phyloP scores from a whole-genome alignment of 2,329 filamentous ascomycete species.

The Penicillium janthinellum region DNA sequence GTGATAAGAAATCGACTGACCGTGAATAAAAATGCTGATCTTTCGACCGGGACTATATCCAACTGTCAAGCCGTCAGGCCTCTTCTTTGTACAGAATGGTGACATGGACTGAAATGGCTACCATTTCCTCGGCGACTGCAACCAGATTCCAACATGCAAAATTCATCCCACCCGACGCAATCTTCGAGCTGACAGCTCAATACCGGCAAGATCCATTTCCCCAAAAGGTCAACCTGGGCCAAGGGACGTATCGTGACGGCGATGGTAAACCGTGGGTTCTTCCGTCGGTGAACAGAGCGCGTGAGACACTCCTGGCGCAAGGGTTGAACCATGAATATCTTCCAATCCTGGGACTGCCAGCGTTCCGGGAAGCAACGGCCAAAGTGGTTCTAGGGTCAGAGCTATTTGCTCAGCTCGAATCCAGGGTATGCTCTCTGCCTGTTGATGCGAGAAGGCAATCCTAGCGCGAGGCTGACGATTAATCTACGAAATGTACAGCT shows the following conservation, averaged over 20 bases:
- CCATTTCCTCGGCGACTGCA: not conserved
- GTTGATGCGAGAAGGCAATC: not conserved
- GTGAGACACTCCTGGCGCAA: conserved; percentile 55
- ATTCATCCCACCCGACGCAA: conserved; percentile 19
- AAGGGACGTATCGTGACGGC: conserved; percentile 40
- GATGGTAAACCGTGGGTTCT: conserved; percentile 39
- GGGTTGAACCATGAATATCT: conserved; percentile 95
- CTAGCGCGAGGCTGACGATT: not conserved
- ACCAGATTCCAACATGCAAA: not conserved
- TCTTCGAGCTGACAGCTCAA: conserved; percentile 27
- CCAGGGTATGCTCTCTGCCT: not conserved
- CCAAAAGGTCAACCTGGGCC: conserved; percentile 39
- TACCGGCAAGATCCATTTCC: conserved; percentile 22
- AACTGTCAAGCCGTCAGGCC: not conserved
- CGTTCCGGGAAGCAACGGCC: conserved; percentile 81
- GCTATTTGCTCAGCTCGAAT: not conserved
- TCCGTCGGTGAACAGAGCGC: conserved; percentile 30
- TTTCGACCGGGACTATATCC: not conserved
- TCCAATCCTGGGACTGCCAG: conserved; percentile 80
- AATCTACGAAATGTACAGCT: conserved; percentile 11
- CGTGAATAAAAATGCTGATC: no score
- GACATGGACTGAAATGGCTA: not conserved
- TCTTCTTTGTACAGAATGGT: not conserved
- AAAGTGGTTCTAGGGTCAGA: conserved; percentile 73
- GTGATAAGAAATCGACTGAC: not conserved